These are phyloP conservation scores for Cyclanthera cordifolia DNA, from an alignment of 306 rosid genomes.

Conservation along the genomic window DNA sequence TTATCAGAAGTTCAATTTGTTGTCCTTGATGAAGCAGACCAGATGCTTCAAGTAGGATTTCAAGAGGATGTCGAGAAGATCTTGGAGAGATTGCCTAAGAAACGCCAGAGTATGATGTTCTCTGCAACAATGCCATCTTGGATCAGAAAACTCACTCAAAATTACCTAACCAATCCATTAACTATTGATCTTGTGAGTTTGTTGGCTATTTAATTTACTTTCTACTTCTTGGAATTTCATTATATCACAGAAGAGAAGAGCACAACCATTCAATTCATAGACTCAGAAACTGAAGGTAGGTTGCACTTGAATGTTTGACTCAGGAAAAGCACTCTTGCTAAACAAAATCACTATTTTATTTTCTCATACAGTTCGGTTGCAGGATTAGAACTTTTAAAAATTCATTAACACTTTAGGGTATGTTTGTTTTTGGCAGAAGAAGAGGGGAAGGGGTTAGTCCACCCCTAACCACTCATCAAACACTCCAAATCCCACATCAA, in stretches of 20 bases:
- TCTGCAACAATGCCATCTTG: slow-evolving; percentile 97
- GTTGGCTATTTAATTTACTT: slow-evolving; percentile 3
- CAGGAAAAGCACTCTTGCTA: not conserved
- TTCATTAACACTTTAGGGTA: no score
- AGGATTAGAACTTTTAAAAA: not conserved
- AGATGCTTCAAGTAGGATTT: slow-evolving; percentile 98
- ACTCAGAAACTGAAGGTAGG: not conserved
- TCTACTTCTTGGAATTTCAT: not conserved
- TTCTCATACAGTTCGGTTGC: not conserved
- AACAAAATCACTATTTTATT: not conserved
- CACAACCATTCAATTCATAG: not conserved
- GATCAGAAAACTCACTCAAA: slow-evolving; percentile 67
- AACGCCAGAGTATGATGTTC: slow-evolving; percentile 87
- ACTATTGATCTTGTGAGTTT: slow-evolving; percentile 85
- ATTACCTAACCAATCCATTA: slow-evolving; percentile 53
- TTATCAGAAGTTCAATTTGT: slow-evolving; percentile 69
- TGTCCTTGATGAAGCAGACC: slow-evolving; percentile 94
- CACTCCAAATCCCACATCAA: no score
- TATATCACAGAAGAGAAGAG: not conserved
- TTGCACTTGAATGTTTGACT: no score
- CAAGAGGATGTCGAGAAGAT: slow-evolving; percentile 91
- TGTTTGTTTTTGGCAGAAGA: no score
- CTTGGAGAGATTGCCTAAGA: slow-evolving; percentile 58
- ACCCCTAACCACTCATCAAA: no score
- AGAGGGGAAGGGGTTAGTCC: no score